A percentile compares a stretch with the other conserved stretches of the same genome.
These are phyloP conservation scores for Aspergillus fijiensis DNA, from an alignment of 2,329 filamentous ascomycete genomes.

Conservation along the genomic window DNA sequence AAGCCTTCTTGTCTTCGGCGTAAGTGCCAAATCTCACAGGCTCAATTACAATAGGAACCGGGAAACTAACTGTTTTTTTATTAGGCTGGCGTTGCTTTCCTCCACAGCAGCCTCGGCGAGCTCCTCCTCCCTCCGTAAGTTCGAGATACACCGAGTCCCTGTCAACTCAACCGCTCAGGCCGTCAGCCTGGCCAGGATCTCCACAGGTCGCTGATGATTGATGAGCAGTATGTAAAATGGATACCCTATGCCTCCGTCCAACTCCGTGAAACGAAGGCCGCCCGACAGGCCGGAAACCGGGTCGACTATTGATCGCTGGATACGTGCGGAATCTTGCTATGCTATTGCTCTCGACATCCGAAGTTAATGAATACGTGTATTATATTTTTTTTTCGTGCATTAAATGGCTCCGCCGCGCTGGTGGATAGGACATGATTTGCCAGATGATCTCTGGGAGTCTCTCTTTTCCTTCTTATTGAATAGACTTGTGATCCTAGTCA, in stretches of 20 bases:
- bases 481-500: slow-evolving; percentile 13
- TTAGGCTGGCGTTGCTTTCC: slow-evolving; percentile 64
- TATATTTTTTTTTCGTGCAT: slow-evolving; percentile 26
- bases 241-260: slow-evolving; percentile 5
- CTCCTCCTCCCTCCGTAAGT: slow-evolving; percentile 63
- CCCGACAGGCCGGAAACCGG: slow-evolving; percentile 3
- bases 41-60: neutral
- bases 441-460: slow-evolving; percentile 1
- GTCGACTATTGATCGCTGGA: slow-evolving; percentile 4
- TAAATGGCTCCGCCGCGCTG: slow-evolving; percentile 13
- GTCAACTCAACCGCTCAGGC: neutral
- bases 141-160: slow-evolving; percentile 18
- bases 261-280: slow-evolving; percentile 9
- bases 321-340: slow-evolving; percentile 6
- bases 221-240: slow-evolving; percentile 22
- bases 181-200: slow-evolving; percentile 16
- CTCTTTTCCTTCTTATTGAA: slow-evolving; percentile 17
- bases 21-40: slow-evolving; percentile 44
- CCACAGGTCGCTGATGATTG: slow-evolving; percentile 14
- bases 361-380: slow-evolving; percentile 25
- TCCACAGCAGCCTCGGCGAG: slow-evolving; percentile 67
- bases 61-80: slow-evolving; percentile 15
- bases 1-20: slow-evolving; percentile 67
- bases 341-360: slow-evolving; percentile 12
- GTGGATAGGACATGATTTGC: slow-evolving; percentile 5